phyloP scores from a whole-genome alignment of 495 filamentous ascomycete species.

The Staphylotrichum longicolle region DNA sequence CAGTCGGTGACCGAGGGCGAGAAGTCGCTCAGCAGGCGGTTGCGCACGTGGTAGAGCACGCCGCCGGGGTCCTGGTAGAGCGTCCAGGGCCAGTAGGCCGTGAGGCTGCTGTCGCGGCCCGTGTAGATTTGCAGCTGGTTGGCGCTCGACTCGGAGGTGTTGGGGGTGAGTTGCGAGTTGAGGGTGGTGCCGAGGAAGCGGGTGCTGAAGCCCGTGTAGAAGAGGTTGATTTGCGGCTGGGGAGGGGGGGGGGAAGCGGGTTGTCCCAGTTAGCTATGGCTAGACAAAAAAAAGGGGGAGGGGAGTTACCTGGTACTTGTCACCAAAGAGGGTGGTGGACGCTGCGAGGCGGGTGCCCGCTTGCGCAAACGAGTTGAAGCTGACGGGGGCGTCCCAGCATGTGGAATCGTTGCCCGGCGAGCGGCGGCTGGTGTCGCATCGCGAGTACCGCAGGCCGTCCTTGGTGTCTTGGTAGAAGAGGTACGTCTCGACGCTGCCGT shows the following conservation, averaged over 20 bases:
- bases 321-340: slow-evolving; percentile 8
- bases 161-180: slow-evolving; percentile 13
- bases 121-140: slow-evolving; percentile 7
- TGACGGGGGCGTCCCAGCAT: slow-evolving; percentile 16
- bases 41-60: slow-evolving; percentile 18
- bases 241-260: neutral
- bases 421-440: slow-evolving; percentile 13
- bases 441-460: slow-evolving; percentile 13
- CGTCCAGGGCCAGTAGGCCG: slow-evolving; percentile 26
- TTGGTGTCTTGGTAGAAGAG: slow-evolving; percentile 22
- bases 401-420: slow-evolving; percentile 1
- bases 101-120: slow-evolving; percentile 15
- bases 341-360: slow-evolving; percentile 10
- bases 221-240: slow-evolving; percentile 26
- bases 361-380: slow-evolving; percentile 5
- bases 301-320: slow-evolving; percentile 3
- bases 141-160: slow-evolving; percentile 12
- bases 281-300: no score
- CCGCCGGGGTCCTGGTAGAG: slow-evolving; percentile 20
- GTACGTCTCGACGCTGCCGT: slow-evolving; percentile 19
- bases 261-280: no score
- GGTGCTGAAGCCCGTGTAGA: slow-evolving; percentile 17
- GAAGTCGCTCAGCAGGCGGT: slow-evolving; percentile 3
- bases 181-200: slow-evolving; percentile 21
- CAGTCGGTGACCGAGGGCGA: slow-evolving; percentile 3